phyloP scores from a whole-genome alignment of 129 eudicot genomes.

The Erigeron canadensis region DNA sequence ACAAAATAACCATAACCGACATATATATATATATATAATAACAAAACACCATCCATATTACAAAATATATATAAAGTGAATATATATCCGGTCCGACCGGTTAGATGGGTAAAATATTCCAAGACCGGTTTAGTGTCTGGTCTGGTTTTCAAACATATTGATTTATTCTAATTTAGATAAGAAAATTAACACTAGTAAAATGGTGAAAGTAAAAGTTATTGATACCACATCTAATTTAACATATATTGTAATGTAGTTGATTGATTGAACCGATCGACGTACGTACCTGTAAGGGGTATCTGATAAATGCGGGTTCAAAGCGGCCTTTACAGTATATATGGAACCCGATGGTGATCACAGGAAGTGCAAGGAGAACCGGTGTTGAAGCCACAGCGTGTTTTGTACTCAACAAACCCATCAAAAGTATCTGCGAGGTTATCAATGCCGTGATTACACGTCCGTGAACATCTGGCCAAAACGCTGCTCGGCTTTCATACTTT shows the following conservation, averaged over 20 bases:
- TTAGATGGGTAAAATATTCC: too few species aligned
- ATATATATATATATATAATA: too few species aligned
- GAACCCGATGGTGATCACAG: conserved; percentile 74
- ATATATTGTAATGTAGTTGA: not conserved
- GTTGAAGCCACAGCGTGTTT: conserved; percentile 65
- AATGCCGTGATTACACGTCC: conserved; percentile 71
- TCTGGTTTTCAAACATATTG: too few species aligned
- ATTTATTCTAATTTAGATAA: too few species aligned
- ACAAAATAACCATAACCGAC: too few species aligned
- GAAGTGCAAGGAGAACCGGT: conserved; percentile 84
- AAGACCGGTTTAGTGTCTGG: too few species aligned
- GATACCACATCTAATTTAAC: not conserved
- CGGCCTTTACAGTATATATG: conserved; percentile 90
- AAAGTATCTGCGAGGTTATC: conserved; percentile 67
- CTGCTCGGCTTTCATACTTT: conserved; percentile 92
- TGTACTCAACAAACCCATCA: conserved; percentile 83
- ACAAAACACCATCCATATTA: too few species aligned
- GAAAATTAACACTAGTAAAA: not conserved
- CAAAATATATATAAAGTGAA: too few species aligned
- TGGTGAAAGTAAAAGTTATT: not conserved
- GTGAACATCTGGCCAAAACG: conserved; percentile 97
- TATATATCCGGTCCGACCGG: too few species aligned
- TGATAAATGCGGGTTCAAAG: conserved; percentile 78
- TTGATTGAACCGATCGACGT: too few species aligned
- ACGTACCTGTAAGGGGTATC: conserved; percentile 74